phyloP scores from a whole-genome alignment of 306 rosid species.

The Elaeagnus macrophylla region DNA sequence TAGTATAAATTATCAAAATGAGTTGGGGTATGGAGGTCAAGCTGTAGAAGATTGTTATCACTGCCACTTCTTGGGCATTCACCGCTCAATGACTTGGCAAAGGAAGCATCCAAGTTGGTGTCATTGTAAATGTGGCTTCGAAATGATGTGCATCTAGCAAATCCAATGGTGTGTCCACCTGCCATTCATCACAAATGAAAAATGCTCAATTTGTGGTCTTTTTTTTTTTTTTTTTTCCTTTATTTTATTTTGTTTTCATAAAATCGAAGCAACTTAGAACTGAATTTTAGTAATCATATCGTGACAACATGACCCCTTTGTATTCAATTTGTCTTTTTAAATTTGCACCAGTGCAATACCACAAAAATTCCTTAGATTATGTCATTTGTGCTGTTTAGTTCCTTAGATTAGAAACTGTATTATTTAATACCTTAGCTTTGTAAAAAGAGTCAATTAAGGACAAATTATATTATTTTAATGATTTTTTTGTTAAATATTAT shows the following conservation, averaged over 20 bases:
- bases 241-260: not conserved
- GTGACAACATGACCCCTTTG: too few relatives aligned
- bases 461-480: too few relatives aligned
- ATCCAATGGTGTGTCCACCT: conserved; percentile 56
- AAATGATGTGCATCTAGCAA: conserved; percentile 36
- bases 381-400: too few relatives aligned
- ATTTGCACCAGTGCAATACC: too few relatives aligned
- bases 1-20: conserved; percentile 41
- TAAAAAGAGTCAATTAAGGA: too few relatives aligned
- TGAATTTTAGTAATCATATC: too few relatives aligned
- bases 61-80: conserved; percentile 43
- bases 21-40: conserved; percentile 43
- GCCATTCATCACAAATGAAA: conserved; percentile 4
- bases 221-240: not conserved
- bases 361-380: too few relatives aligned
- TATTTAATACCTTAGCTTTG: too few relatives aligned
- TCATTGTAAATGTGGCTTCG: conserved; percentile 43
- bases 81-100: conserved; percentile 26
- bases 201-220: not conserved
- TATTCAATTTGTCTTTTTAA: too few relatives aligned
- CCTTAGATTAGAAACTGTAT: too few relatives aligned
- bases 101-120: conserved; percentile 39
- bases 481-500: too few relatives aligned
- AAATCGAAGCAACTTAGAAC: too few relatives aligned
- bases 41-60: conserved; percentile 22